Conservation (phyloP, 768 basidiomycete species). For the Leccinum boreale region DNA sequence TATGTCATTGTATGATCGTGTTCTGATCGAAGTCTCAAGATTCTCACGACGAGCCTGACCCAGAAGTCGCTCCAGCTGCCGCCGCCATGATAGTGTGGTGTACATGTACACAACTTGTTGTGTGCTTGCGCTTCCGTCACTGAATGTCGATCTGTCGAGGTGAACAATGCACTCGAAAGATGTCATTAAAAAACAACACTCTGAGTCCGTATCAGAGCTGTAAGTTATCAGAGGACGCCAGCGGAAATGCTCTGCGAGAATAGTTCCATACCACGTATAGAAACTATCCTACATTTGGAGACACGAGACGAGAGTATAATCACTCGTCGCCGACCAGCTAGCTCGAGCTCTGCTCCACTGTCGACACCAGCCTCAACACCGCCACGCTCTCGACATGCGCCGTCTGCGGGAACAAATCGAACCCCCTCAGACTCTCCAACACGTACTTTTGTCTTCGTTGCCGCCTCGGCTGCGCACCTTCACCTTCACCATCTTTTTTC, state of each 20-base stretch:
- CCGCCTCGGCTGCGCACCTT: slow-evolving; percentile 11
- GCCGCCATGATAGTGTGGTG: no score
- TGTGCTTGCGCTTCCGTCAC: no score
- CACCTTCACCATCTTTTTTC: slow-evolving; percentile 25
- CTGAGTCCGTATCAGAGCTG: background rate
- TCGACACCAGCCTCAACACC: slow-evolving; percentile 49
- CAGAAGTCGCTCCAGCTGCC: no score
- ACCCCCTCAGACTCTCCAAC: slow-evolving; percentile 81
- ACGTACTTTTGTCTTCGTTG: slow-evolving; percentile 49
- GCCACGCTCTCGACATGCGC: slow-evolving; percentile 89
- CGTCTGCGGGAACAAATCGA: slow-evolving; percentile 96
- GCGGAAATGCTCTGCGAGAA: background rate
- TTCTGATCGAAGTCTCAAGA: no score
- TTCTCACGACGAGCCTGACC: no score
- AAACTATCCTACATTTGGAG: background rate
- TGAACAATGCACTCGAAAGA: no score
- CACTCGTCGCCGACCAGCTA: background rate
- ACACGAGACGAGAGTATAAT: background rate
- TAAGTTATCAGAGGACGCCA: background rate
- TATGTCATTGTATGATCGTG: no score
- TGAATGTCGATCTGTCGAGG: no score
- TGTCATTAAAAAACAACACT: background rate
- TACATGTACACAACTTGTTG: no score
- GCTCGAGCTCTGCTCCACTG: background rate
- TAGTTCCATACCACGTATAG: background rate